Evolutionary conservation across 768 basidiomycete species (phyloP).

Genomic region (Hericium coralloides): DNA sequence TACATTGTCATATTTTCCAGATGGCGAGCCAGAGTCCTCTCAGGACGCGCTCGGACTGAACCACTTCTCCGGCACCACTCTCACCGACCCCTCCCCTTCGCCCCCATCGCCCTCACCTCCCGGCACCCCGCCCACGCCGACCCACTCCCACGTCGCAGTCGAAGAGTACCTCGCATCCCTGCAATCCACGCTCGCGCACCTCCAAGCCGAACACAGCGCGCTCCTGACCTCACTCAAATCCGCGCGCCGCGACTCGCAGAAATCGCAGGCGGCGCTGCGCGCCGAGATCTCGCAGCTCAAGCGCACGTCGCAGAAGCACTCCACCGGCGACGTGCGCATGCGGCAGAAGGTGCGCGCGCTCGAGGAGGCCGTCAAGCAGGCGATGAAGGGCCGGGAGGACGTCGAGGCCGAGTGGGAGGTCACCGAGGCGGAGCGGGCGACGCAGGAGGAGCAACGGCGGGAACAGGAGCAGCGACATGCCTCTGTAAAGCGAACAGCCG

Average conservation of each 20-base stretch:
- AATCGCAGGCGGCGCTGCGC: constrained; percentile 71
- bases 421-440: constrained; percentile 27
- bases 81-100: constrained; percentile 11
- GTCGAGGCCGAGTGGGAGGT: constrained; percentile 32
- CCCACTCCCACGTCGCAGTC: constrained; percentile 34
- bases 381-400: constrained; percentile 37
- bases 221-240: constrained; percentile 66
- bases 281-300: constrained; percentile 80
- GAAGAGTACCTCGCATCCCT: constrained; percentile 64
- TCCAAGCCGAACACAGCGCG: constrained; percentile 59
- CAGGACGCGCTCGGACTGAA: constrained; percentile 1
- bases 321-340: constrained; percentile 65
- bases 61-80: constrained; percentile 1
- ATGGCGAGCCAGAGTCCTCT: not conserved
- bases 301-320: constrained; percentile 73
- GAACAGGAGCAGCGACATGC: constrained; percentile 23
- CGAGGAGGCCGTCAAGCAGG: constrained; percentile 82
- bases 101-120: constrained; percentile 13
- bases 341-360: constrained; percentile 82
- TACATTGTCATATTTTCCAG: not conserved
- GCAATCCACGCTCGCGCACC: constrained; percentile 51
- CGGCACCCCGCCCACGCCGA: constrained; percentile 12
- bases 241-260: constrained; percentile 73
- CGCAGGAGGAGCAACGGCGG: constrained; percentile 5
- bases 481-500: constrained; percentile 3